phyloP scores from a whole-genome alignment of 768 basidiomycete genomes.

The Lepiota brunneoincarnata region DNA sequence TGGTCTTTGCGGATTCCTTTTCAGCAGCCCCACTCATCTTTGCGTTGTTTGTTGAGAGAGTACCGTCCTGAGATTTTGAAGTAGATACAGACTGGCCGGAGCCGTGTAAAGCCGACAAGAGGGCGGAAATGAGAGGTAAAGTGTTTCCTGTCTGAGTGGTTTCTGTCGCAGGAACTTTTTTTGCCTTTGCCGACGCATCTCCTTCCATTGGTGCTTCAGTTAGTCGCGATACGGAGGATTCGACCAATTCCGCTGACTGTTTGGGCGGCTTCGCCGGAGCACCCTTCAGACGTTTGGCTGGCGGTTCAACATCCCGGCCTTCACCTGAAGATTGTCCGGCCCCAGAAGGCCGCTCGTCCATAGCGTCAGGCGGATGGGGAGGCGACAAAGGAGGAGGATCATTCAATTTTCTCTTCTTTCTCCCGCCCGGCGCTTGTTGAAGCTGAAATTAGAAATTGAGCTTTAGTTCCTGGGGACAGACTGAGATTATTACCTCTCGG shows the following conservation, averaged over 20 bases:
- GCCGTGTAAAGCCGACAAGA: too few relatives aligned
- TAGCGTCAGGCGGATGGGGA: neutral
- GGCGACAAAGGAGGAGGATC: neutral
- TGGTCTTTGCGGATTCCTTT: neutral
- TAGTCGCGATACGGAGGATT: neutral
- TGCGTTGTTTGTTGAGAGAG: too few relatives aligned
- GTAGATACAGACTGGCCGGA: too few relatives aligned
- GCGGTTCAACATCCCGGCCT: neutral
- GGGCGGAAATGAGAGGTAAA: too few relatives aligned
- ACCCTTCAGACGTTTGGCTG: neutral
- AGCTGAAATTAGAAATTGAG: neutral
- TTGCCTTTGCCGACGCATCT: neutral
- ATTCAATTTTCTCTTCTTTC: conserved; percentile 1
- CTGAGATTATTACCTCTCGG: neutral
- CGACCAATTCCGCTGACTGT: neutral
- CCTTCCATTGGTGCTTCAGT: neutral
- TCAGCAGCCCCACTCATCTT: neutral
- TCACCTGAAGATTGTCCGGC: neutral
- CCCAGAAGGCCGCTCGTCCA: neutral
- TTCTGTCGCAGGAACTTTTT: too few relatives aligned
- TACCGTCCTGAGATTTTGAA: too few relatives aligned
- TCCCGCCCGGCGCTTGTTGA: neutral
- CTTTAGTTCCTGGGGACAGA: neutral
- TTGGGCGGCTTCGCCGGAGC: neutral
- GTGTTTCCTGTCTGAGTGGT: too few relatives aligned